Conservation (phyloP, 352 stramenopile species). For the Globisporangium viniferum region DNA sequence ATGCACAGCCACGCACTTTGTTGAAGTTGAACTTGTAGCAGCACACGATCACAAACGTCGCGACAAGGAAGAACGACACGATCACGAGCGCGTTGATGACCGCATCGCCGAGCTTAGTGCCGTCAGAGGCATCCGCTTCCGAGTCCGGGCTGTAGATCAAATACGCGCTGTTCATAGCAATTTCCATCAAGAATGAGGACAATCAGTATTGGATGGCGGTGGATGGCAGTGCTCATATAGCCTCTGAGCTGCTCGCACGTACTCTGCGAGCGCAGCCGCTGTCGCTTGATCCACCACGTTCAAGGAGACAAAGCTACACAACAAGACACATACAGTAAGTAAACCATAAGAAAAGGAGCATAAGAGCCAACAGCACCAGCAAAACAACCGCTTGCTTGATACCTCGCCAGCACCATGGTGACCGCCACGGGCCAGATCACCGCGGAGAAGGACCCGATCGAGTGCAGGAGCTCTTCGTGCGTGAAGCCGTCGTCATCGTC, state of each 20-base stretch:
- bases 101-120: conserved; percentile 71
- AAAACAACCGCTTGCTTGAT: background rate
- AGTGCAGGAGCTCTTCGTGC: conserved; percentile 82
- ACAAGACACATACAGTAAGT: background rate
- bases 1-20: conserved; percentile 28
- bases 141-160: conserved; percentile 69
- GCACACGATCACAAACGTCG: conserved; percentile 89
- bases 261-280: conserved; percentile 70
- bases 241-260: conserved; percentile 30
- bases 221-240: background rate
- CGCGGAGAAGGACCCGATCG: conserved; percentile 81
- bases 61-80: conserved; percentile 85
- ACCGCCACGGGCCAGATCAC: conserved; percentile 74
- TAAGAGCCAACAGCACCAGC: background rate
- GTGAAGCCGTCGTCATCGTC: conserved; percentile 52
- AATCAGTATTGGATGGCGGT: background rate
- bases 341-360: background rate
- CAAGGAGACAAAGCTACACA: conserved; percentile 66
- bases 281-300: conserved; percentile 79
- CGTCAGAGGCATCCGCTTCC: conserved; percentile 45
- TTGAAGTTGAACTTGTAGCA: conserved; percentile 92
- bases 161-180: conserved; percentile 47
- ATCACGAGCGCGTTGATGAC: conserved; percentile 89
- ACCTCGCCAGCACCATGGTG: conserved; percentile 86
- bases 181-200: background rate